Conservation (phyloP, 352 stramenopile genomes). For the Hyaloperonospora arabidopsidis region DNA sequence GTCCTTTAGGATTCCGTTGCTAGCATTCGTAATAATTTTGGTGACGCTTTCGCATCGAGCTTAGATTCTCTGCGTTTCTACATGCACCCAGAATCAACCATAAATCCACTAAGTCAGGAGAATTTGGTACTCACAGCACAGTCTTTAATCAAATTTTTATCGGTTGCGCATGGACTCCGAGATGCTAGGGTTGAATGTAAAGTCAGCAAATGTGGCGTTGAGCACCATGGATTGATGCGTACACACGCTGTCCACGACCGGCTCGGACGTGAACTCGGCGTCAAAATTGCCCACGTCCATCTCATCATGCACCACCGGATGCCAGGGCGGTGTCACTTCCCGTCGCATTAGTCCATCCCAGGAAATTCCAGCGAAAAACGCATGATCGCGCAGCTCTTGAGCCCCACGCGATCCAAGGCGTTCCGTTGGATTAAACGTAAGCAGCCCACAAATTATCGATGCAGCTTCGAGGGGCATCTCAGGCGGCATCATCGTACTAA, state of each 20-base stretch:
- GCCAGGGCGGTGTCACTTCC: conserved; percentile 55
- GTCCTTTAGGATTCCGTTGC: no score
- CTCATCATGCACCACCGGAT: conserved; percentile 55
- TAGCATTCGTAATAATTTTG: no score
- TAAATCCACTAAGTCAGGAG: no score
- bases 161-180: conserved; percentile 42
- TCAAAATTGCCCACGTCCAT: conserved; percentile 77
- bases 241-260: conserved; percentile 66
- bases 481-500: conserved; percentile 51
- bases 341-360: conserved; percentile 72
- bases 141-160: conserved; percentile 13
- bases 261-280: conserved; percentile 63
- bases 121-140: neutral
- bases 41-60: no score
- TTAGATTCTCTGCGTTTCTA: no score
- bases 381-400: conserved; percentile 67
- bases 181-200: conserved; percentile 66
- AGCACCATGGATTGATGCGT: conserved; percentile 57
- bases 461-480: conserved; percentile 62
- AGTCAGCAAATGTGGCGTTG: conserved; percentile 60
- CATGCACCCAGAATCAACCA: no score
- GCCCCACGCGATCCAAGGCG: conserved; percentile 54
- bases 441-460: conserved; percentile 62
- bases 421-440: conserved; percentile 66
- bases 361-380: conserved; percentile 79